phyloP scores from a whole-genome alignment of 2,329 filamentous ascomycete species.

The Penicillium sp. region DNA sequence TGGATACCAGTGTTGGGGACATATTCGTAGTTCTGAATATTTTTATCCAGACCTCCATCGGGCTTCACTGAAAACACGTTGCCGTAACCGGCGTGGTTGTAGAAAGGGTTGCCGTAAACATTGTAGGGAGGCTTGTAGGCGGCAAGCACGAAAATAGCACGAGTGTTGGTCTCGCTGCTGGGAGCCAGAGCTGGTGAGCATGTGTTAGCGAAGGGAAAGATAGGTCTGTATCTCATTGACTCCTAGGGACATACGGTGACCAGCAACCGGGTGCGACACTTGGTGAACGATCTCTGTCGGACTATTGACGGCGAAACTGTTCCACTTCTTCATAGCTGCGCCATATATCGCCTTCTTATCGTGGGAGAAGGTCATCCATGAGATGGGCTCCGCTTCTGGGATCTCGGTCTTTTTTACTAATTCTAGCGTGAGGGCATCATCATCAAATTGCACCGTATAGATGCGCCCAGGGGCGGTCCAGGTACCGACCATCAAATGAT shows the following conservation, averaged over 20 bases:
- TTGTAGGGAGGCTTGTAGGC: slow-evolving; percentile 73
- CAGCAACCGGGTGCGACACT: slow-evolving; percentile 70
- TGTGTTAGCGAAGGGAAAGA: slow-evolving; percentile 3
- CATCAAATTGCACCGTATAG: slow-evolving; percentile 85
- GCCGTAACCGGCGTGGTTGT: slow-evolving; percentile 77
- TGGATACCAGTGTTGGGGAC: slow-evolving; percentile 47
- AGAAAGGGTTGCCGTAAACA: slow-evolving; percentile 89
- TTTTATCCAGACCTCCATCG: slow-evolving; percentile 41
- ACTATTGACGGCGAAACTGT: slow-evolving; percentile 72
- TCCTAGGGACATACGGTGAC: slow-evolving; percentile 58
- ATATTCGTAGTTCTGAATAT: slow-evolving; percentile 49
- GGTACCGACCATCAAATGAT: slow-evolving; percentile 88
- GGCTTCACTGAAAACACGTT: slow-evolving; percentile 59
- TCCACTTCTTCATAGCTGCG: slow-evolving; percentile 91
- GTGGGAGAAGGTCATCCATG: slow-evolving; percentile 92
- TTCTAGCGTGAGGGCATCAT: slow-evolving; percentile 70
- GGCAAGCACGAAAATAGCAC: slow-evolving; percentile 84
- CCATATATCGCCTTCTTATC: slow-evolving; percentile 81
- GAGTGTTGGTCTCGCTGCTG: slow-evolving; percentile 71
- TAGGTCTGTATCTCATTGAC: neutral
- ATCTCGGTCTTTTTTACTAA: slow-evolving; percentile 79
- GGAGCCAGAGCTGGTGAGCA: slow-evolving; percentile 61
- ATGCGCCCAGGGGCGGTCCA: slow-evolving; percentile 89
- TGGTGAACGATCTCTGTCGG: slow-evolving; percentile 74
- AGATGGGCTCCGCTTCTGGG: slow-evolving; percentile 79